These are phyloP conservation scores for Gentiana dahurica DNA, from an alignment of 257 asterid species.

Conservation along the genomic window DNA sequence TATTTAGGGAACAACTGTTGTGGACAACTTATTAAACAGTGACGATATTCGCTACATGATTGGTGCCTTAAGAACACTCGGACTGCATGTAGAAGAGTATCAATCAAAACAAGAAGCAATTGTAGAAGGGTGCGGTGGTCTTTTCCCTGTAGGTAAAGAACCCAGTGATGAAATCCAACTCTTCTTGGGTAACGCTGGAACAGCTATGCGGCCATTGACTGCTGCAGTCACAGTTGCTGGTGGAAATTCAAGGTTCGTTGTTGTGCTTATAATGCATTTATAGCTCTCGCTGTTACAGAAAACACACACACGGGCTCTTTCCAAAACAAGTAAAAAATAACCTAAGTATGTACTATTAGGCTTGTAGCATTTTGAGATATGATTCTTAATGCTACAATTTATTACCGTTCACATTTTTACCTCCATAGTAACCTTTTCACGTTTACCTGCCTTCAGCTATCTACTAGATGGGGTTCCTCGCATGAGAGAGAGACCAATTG, in stretches of 20 bases:
- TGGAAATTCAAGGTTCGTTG: conserved; percentile 53
- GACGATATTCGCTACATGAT: conserved; percentile 95
- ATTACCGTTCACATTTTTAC: no score
- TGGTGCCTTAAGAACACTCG: conserved; percentile 80
- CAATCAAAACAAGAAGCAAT: conserved; percentile 50
- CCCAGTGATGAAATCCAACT: conserved; percentile 69
- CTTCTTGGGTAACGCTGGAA: conserved; percentile 95
- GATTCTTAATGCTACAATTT: no score
- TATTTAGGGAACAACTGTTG: conserved; percentile 75
- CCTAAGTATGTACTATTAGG: background rate
- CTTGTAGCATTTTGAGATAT: no score
- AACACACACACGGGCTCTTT: background rate
- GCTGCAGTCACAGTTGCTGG: conserved; percentile 95
- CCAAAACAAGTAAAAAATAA: background rate
- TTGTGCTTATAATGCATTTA: conserved; percentile 1
- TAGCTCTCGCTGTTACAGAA: background rate
- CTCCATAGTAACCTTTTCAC: background rate
- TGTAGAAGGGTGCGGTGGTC: conserved; percentile 80
- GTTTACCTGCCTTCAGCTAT: conserved; percentile 39
- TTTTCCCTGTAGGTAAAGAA: conserved; percentile 65
- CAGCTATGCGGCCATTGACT: conserved; percentile 95
- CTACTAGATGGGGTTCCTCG: conserved; percentile 98
- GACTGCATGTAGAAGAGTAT: conserved; percentile 72
- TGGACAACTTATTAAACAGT: conserved; percentile 79
- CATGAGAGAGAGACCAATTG: conserved; percentile 98